These are phyloP conservation scores for Casaregolazyma lundiana DNA, from an alignment of 1,139 yeast genomes.

Conservation along the genomic window DNA sequence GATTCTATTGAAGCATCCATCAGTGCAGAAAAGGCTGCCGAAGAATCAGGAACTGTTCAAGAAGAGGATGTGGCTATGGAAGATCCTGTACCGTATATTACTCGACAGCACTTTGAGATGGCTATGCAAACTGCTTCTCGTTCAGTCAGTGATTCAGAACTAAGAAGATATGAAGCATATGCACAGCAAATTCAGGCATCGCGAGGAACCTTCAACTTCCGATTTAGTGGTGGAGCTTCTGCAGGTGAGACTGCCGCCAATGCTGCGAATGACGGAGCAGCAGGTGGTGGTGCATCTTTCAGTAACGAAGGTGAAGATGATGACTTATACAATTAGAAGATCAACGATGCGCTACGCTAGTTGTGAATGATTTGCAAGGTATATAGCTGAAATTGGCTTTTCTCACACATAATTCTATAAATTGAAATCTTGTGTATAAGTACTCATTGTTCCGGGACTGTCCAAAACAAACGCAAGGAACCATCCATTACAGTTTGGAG, in stretches of 20 bases:
- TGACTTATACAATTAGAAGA: constrained; percentile 74
- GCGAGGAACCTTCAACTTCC: constrained; percentile 64
- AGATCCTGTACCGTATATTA: constrained; percentile 94
- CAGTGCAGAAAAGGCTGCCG: constrained; percentile 44
- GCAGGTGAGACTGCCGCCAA: constrained; percentile 32
- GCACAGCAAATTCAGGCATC: constrained; percentile 96
- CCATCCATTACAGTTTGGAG: too few species aligned
- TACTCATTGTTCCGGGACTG: too few species aligned
- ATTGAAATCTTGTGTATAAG: constrained; percentile 1
- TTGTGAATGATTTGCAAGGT: background rate
- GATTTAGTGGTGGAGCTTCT: constrained; percentile 33
- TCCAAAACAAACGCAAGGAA: too few species aligned
- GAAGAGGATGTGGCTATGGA: constrained; percentile 56
- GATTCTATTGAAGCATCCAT: constrained; percentile 85
- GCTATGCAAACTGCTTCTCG: constrained; percentile 99
- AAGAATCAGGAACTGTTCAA: constrained; percentile 48
- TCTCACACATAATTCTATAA: constrained; percentile 5
- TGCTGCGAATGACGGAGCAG: constrained; percentile 24
- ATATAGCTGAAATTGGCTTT: constrained; percentile 1
- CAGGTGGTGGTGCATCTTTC: constrained; percentile 46
- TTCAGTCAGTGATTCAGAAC: constrained; percentile 93
- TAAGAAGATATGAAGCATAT: constrained; percentile 97
- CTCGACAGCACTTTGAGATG: constrained; percentile 91
- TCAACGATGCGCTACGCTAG: too few species aligned
- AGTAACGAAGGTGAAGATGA: constrained; percentile 86